Base-by-base conservation (phyloP, 306 rosid species). In the Ormosia emarginata region DNA sequence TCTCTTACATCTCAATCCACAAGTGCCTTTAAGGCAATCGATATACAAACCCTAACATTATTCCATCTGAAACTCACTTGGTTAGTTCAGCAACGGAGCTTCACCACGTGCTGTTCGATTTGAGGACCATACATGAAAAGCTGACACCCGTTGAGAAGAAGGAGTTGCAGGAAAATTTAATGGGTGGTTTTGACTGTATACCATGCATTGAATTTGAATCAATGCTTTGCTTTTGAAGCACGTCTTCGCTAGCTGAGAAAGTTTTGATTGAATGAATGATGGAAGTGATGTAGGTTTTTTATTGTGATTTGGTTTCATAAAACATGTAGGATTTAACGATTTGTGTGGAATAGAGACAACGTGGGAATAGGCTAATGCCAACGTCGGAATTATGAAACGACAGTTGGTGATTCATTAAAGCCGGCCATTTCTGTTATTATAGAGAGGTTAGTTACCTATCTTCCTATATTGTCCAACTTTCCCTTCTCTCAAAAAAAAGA, bases 121-220 rank as follows among this genome's bases (percentile, higher is more conserved):
- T 33, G 34, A 75, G 72, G 81, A 43, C 77, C 85, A 84, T 50
- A 11, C 70, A 77, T 87, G 34, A 64, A 87, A 87, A 84, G 84
- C 87, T 87, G 90, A 84, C 86, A 69, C 59, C 6, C 64, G 41
- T 79, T 71, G 37, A 70, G 44, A 30, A 11, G 55, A 67, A 53
- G 49, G 72, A 32, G 43, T 18, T 72, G 86, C 84, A 87, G 75
- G n/a, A 5, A 83, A 32, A 84, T 57, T 83, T 64, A 78, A 58
- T 47, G 58, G 71, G 43, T 39, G 63, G n/a, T 34, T 64, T 72
- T 79, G 83, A 71, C 77, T 63, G 29, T 41, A 65, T 41, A 65
- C 50, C 80, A 79, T 74, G 77, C 84, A 79, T 53, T 66, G 37
- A 74, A 63, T 81, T 57, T 33, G 4, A 74, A 71, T 58, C 72